A percentile compares a stretch with the other conserved stretches of the same genome.
Evolutionary conservation across 2,329 filamentous ascomycete species (phyloP).

Genomic region (Phialophora verrucosa): DNA sequence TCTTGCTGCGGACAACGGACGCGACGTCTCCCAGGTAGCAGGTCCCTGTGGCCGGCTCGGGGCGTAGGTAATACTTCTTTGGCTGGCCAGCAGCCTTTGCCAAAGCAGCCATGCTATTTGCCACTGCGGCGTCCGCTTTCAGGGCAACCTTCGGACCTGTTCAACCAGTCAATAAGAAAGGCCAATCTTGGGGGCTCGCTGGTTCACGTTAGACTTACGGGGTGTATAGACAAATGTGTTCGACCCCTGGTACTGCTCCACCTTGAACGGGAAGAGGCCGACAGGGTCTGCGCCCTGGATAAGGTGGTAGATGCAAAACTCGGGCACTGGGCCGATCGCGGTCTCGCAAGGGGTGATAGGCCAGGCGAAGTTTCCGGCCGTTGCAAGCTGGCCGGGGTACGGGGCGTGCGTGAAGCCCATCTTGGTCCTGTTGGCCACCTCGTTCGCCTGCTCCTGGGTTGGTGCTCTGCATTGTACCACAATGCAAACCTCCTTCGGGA

Average conservation of each 20-base stretch:
- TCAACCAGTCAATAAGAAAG: background rate
- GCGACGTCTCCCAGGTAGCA: slow-evolving; percentile 46
- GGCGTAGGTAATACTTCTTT: slow-evolving; percentile 19
- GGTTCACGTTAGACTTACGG: slow-evolving; percentile 7
- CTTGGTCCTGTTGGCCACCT: slow-evolving; percentile 51
- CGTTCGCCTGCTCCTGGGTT: slow-evolving; percentile 54
- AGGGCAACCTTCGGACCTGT: slow-evolving; percentile 11
- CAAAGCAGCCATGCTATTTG: slow-evolving; percentile 1
- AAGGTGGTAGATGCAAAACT: slow-evolving; percentile 58
- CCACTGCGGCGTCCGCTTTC: slow-evolving; percentile 14
- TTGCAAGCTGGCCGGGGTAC: slow-evolving; percentile 60
- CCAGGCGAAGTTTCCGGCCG: slow-evolving; percentile 58
- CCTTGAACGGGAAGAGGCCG: slow-evolving; percentile 23
- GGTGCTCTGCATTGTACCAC: slow-evolving; percentile 56
- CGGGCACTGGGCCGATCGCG: slow-evolving; percentile 48
- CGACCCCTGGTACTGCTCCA: slow-evolving; percentile 18
- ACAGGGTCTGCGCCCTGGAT: slow-evolving; percentile 48
- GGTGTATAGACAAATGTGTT: slow-evolving; percentile 19
- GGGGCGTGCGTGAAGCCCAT: slow-evolving; percentile 54
- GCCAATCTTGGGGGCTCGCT: background rate
- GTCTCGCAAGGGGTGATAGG: slow-evolving; percentile 43
- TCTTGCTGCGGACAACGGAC: slow-evolving; percentile 57
- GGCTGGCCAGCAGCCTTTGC: slow-evolving; percentile 3
- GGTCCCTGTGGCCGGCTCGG: slow-evolving; percentile 18
- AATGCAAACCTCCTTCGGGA: slow-evolving; percentile 47